Percentiles rank a stretch among this genome's conserved stretches.
Conservation (phyloP, 306 rosid species). For the Prunus fruticosa region DNA sequence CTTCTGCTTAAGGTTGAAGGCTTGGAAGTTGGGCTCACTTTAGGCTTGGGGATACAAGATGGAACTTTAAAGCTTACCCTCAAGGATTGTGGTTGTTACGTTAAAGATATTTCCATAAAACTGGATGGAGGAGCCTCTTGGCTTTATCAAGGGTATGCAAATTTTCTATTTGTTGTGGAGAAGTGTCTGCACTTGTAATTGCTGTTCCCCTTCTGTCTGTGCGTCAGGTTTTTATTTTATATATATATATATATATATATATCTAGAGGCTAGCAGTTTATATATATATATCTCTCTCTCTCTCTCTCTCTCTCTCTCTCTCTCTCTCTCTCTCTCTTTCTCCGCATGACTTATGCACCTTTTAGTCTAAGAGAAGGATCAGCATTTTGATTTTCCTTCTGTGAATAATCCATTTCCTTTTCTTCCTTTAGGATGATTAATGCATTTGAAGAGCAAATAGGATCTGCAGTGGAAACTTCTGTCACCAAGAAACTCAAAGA, state of each 20-base stretch:
- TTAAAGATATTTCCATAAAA: constrained; percentile 66
- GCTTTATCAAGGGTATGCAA: constrained; percentile 91
- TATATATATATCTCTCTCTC: not conserved
- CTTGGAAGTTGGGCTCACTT: constrained; percentile 69
- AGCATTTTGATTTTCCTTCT: constrained; percentile 4
- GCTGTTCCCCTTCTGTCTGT: not conserved
- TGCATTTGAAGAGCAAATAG: constrained; percentile 81
- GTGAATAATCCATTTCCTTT: constrained; percentile 21
- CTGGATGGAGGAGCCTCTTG: constrained; percentile 96
- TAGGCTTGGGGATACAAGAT: constrained; percentile 68
- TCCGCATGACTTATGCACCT: not conserved
- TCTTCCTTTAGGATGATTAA: constrained; percentile 59
- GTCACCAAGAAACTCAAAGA: constrained; percentile 61
- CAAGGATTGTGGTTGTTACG: constrained; percentile 54
- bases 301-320: not conserved
- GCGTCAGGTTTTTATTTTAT: not conserved
- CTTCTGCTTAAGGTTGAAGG: constrained; percentile 70
- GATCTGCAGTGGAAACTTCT: constrained; percentile 62
- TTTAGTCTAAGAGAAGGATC: constrained; percentile 8
- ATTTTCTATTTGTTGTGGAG: constrained; percentile 1
- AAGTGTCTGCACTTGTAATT: not conserved
- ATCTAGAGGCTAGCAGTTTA: not conserved
- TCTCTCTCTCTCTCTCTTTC: too few relatives aligned
- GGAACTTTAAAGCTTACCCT: constrained; percentile 74
- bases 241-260: not conserved